A percentile compares a stretch with the other conserved stretches of the same genome.
Conservation (phyloP, 2,329 filamentous ascomycete genomes). For the Alternaria triticina region DNA sequence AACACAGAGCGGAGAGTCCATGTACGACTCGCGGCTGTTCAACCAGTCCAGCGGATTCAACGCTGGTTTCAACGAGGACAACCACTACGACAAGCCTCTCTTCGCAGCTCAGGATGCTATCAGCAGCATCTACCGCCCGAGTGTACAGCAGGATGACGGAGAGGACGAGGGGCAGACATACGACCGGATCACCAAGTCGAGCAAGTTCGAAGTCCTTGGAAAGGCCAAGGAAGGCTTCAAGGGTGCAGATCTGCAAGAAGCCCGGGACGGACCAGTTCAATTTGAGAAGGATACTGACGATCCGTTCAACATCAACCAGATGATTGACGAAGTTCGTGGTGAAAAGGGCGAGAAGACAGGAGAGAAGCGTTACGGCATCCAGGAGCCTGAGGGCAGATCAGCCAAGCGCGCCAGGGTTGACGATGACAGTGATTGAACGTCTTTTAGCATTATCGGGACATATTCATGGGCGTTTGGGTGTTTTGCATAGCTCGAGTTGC, state of each 20-base stretch:
- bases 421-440: constrained; percentile 62
- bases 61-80: constrained; percentile 94
- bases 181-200: constrained; percentile 84
- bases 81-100: constrained; percentile 94
- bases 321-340: constrained; percentile 80
- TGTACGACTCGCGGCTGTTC: constrained; percentile 97
- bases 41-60: constrained; percentile 93
- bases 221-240: constrained; percentile 86
- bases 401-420: constrained; percentile 80
- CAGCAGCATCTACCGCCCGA: constrained; percentile 89
- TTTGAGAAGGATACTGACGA: constrained; percentile 91
- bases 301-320: constrained; percentile 93
- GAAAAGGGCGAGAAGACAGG: constrained; percentile 61
- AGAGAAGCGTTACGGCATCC: constrained; percentile 78
- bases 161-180: constrained; percentile 83
- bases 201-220: constrained; percentile 87
- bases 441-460: background rate
- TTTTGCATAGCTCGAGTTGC: constrained; percentile 1
- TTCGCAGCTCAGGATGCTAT: constrained; percentile 96
- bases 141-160: constrained; percentile 71
- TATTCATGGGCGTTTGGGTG: constrained; percentile 10
- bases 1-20: constrained; percentile 86
- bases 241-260: constrained; percentile 81
- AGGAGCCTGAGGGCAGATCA: constrained; percentile 62
- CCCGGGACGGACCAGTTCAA: constrained; percentile 88